A percentile compares a stretch with the other conserved stretches of the same genome.
phyloP scores from a whole-genome alignment of 768 basidiomycete genomes.

The Sporobolomyces pararoseus region DNA sequence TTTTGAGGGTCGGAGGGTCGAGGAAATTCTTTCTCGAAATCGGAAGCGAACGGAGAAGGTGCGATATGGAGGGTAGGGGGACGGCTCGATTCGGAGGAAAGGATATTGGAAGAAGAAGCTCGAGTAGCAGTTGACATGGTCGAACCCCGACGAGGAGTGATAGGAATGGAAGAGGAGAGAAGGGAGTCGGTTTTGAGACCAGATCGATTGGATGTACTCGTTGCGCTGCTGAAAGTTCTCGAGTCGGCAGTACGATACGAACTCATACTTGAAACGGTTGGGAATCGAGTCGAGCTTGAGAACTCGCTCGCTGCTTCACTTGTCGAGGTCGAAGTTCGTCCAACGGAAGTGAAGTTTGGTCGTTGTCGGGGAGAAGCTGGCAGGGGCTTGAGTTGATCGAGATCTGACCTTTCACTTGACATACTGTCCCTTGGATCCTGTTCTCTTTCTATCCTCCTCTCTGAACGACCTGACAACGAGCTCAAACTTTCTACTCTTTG shows the following conservation, averaged over 20 bases:
- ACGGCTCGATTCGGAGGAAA: slow-evolving; percentile 15
- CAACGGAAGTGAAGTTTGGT: not conserved
- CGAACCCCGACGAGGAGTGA: slow-evolving; percentile 13
- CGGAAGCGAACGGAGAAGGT: slow-evolving; percentile 41
- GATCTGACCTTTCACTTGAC: slow-evolving; percentile 8
- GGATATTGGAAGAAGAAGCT: slow-evolving; percentile 7
- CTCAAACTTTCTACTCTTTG: slow-evolving; percentile 25
- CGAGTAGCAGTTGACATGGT: slow-evolving; percentile 7
- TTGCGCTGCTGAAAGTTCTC: slow-evolving; percentile 20
- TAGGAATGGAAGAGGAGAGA: slow-evolving; percentile 1
- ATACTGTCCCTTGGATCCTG: slow-evolving; percentile 16
- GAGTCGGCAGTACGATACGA: slow-evolving; percentile 26
- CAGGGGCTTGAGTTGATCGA: slow-evolving; percentile 25
- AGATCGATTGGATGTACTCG: slow-evolving; percentile 10
- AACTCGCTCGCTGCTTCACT: not conserved
- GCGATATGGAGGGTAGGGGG: slow-evolving; percentile 9
- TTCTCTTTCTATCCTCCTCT: not conserved
- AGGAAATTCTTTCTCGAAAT: slow-evolving; percentile 63
- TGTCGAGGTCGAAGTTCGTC: not conserved
- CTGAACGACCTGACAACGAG: not conserved
- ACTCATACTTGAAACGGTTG: slow-evolving; percentile 19
- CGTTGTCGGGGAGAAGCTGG: slow-evolving; percentile 15
- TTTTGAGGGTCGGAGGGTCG: slow-evolving; percentile 72
- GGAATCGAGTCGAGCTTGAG: slow-evolving; percentile 10
- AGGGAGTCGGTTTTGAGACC: slow-evolving; percentile 5